These are phyloP conservation scores for Brettanomyces nanus DNA, from an alignment of 805 yeast genomes.

Conservation along the genomic window DNA sequence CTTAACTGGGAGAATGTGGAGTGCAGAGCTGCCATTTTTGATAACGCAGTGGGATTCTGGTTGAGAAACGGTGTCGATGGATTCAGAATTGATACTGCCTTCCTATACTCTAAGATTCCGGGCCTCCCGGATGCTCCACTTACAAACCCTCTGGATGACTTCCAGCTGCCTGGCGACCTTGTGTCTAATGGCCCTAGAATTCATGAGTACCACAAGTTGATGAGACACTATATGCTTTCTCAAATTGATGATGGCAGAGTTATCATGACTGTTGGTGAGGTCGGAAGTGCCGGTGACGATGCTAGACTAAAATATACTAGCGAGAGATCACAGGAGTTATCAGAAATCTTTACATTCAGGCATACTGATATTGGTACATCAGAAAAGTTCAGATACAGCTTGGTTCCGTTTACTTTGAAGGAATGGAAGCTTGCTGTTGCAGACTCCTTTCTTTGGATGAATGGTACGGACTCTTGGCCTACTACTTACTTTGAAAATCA, in stretches of 20 bases:
- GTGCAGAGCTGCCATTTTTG: conserved; percentile 31
- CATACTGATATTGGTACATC: conserved; percentile 31
- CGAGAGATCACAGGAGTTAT: conserved; percentile 30
- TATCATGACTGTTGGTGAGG: conserved; percentile 49
- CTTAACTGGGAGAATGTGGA: conserved; percentile 52
- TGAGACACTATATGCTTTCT: conserved; percentile 22
- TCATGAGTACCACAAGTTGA: conserved; percentile 50
- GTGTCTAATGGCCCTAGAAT: conserved; percentile 44
- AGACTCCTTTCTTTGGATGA: conserved; percentile 30
- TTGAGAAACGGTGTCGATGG: conserved; percentile 46
- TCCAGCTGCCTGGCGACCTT: conserved; percentile 28
- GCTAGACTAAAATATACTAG: conserved; percentile 35
- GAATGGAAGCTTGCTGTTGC: conserved; percentile 35
- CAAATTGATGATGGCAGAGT: conserved; percentile 32
- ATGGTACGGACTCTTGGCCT: conserved; percentile 49
- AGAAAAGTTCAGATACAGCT: conserved; percentile 28
- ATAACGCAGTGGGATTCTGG: conserved; percentile 45
- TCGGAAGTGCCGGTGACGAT: conserved; percentile 34
- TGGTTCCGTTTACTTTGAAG: conserved; percentile 25
- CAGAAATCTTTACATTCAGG: conserved; percentile 32
- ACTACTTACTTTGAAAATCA: conserved; percentile 50
- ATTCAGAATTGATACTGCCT: conserved; percentile 50
- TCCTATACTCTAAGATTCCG: conserved; percentile 38
- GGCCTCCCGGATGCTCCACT: conserved; percentile 36
- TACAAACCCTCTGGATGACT: conserved; percentile 29